Conservation (phyloP, 108 stramenopile genomes). For the Fistulifera pelliculosa region DNA sequence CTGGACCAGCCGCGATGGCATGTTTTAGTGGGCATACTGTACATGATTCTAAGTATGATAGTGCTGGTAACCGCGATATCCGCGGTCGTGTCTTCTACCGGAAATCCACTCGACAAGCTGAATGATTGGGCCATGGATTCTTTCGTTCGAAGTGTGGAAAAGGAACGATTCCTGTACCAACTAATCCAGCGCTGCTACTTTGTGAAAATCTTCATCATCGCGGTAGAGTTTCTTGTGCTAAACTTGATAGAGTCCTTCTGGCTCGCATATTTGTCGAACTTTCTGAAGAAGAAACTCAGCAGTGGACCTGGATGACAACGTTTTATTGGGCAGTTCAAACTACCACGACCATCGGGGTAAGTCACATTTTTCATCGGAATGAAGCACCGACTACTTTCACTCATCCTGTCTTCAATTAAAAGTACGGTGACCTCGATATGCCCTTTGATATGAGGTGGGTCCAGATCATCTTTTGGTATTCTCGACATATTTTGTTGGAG, state of each 20-base stretch:
- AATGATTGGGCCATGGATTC: background rate
- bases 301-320: slow-evolving; percentile 42
- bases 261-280: slow-evolving; percentile 12
- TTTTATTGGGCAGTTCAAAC: slow-evolving; percentile 53
- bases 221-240: slow-evolving; percentile 21
- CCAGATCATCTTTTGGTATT: slow-evolving; percentile 34
- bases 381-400: background rate
- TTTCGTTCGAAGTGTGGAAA: slow-evolving; percentile 7
- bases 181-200: slow-evolving; percentile 21
- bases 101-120: slow-evolving; percentile 9
- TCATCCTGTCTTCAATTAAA: slow-evolving; percentile 11
- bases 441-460: slow-evolving; percentile 35
- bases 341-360: slow-evolving; percentile 21
- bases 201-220: slow-evolving; percentile 19
- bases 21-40: slow-evolving; percentile 33
- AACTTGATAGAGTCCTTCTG: slow-evolving; percentile 28
- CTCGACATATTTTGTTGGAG: slow-evolving; percentile 35
- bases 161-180: slow-evolving; percentile 18
- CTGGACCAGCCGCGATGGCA: slow-evolving; percentile 17
- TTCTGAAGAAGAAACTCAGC: slow-evolving; percentile 13
- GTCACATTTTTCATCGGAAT: background rate
- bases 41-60: slow-evolving; percentile 35
- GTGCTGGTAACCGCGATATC: slow-evolving; percentile 29
- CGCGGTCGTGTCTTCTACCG: slow-evolving; percentile 15
- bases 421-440: slow-evolving; percentile 34